Conservation (phyloP, 2,329 filamentous ascomycete species). For the Pseudogymnoascus pannorum region DNA sequence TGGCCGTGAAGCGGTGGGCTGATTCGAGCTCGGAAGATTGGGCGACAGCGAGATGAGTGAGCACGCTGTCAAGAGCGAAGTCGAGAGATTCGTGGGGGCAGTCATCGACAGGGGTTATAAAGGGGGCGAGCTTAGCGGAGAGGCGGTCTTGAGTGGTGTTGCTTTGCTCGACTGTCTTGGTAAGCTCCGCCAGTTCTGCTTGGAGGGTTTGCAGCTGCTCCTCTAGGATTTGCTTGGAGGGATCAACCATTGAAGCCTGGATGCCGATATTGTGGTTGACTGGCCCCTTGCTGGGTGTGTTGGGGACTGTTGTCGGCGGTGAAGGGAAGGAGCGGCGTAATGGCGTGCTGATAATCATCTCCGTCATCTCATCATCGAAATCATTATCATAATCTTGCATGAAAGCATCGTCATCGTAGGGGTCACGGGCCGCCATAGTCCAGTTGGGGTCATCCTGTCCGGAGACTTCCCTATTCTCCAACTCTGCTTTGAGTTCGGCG, state of each 20-base stretch:
- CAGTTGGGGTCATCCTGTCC: conserved; percentile 33
- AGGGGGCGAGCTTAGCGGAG: conserved; percentile 21
- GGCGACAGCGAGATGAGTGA: conserved; percentile 26
- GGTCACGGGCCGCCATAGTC: conserved; percentile 43
- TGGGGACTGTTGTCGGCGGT: conserved; percentile 26
- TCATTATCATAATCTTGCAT: conserved; percentile 18
- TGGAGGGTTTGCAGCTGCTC: conserved; percentile 22
- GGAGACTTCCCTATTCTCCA: conserved; percentile 19
- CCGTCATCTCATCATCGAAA: conserved; percentile 21
- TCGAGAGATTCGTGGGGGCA: conserved; percentile 23
- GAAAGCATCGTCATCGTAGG: conserved; percentile 25
- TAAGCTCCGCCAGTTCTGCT: conserved; percentile 22
- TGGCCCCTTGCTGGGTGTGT: conserved; percentile 19
- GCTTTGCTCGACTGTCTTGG: conserved; percentile 21
- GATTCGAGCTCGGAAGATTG: conserved; percentile 24
- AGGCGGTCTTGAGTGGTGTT: conserved; percentile 24
- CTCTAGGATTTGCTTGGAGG: conserved; percentile 21
- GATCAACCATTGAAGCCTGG: conserved; percentile 17
- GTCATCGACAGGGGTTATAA: conserved; percentile 18
- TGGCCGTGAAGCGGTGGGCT: conserved; percentile 41
- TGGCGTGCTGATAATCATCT: conserved; percentile 22
- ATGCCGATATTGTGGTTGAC: neutral
- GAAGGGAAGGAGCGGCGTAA: conserved; percentile 26
- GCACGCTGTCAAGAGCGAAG: conserved; percentile 25
- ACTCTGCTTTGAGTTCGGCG: conserved; percentile 20